Percentiles rank a stretch among this genome's conserved stretches.
Conservation (phyloP, 1,139 yeast genomes). For the Dujonia santamariae region DNA sequence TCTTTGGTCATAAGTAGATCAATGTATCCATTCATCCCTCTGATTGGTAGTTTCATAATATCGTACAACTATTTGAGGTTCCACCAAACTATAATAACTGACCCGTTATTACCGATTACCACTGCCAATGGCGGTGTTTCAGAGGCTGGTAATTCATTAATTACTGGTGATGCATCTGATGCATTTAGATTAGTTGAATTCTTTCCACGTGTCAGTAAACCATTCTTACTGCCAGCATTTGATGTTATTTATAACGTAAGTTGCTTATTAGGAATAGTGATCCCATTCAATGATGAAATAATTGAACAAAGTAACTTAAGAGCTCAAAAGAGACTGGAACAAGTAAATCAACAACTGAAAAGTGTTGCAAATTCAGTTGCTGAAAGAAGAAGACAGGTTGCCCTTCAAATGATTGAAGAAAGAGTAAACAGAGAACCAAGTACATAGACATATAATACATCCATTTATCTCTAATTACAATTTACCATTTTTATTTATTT, state of each 20-base stretch:
- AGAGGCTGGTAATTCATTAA: constrained; percentile 24
- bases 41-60: constrained; percentile 63
- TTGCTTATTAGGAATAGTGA: constrained; percentile 54
- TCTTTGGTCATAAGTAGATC: constrained; percentile 38
- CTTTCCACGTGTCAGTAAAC: constrained; percentile 62
- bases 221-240: constrained; percentile 53
- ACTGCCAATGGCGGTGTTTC: constrained; percentile 15
- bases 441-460: background rate
- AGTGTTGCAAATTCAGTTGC: constrained; percentile 59
- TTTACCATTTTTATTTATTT: too few species aligned
- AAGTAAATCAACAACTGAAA: constrained; percentile 36
- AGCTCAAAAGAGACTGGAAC: constrained; percentile 58
- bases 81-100: constrained; percentile 48
- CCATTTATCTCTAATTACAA: too few species aligned
- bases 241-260: constrained; percentile 50
- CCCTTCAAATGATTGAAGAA: constrained; percentile 78
- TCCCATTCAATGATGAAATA: constrained; percentile 68
- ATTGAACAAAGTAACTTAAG: constrained; percentile 72
- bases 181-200: constrained; percentile 81
- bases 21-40: constrained; percentile 59
- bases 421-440: constrained; percentile 44
- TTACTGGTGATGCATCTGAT: constrained; percentile 85
- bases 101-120: constrained; percentile 39
- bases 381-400: constrained; percentile 84
- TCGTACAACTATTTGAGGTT: constrained; percentile 79